Base-by-base conservation (phyloP, 176 grass and related monocot genomes). In the Musa beccarii region DNA sequence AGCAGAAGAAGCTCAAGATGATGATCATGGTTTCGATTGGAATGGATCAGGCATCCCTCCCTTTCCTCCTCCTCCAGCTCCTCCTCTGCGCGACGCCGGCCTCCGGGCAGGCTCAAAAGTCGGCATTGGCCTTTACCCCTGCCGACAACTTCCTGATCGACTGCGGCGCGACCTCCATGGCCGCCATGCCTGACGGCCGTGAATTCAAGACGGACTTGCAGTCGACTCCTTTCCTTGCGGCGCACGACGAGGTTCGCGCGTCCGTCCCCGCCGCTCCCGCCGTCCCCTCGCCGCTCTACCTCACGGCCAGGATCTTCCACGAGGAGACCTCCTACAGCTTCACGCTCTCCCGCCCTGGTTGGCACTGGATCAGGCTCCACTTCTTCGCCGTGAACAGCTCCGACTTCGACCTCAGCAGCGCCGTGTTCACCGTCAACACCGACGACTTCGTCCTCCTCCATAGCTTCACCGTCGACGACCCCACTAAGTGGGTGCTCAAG, bases 281-380 rank as follows among this genome's bases (percentile, higher is more conserved):
- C 68, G 62, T 83, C 25, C 73, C 73, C 73, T 92, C 87, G 10
- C 84, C 80, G 21, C 10, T 93, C 7, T 97, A 87, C 87, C 49
- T 73, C 71, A 80, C 88, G 0, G 89, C 89, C n/a, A 68, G 89
- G 11, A 84, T 96, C 49, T 96, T 92, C 71, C 86, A 75, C 34
- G 83, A 83, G 10, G 83, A 92, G 59, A 87, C 93, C 16, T 55
- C 83, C 28, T 96, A 90, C 79, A 96, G 65, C 84, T 96, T 96
- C 84, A 77, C 81, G 52, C 85, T 96, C 52, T 6, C 81, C 54
- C 79, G 55, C 8, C 89, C 90, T 0, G 85, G 89, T 0, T 96
- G 93, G 93, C 89, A 92, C 79, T 97, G 92, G 83, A 68, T 97
- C 51, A 80, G 90, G 0, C 80, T 97, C 76, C 83, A 97, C 73